Evolutionary conservation across 345 rosid species (phyloP).

Genomic region (Moringa oleifera): DNA sequence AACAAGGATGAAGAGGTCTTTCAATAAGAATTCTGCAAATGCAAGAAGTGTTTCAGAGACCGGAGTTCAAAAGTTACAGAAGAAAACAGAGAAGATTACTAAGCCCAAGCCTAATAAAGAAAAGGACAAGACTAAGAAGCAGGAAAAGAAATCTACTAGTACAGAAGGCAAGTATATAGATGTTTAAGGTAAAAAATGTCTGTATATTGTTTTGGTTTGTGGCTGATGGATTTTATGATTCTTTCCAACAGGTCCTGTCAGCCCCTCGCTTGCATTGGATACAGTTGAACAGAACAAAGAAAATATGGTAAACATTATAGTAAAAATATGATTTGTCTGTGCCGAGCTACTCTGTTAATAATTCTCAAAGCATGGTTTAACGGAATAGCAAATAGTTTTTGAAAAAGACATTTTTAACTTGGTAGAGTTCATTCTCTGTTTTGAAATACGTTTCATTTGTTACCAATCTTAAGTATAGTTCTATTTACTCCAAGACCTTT

Average conservation of each 20-base stretch:
- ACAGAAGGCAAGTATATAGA: conserved; percentile 39
- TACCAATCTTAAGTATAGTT: no score
- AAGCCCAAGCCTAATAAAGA: conserved; percentile 41
- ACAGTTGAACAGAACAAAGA: conserved; percentile 66
- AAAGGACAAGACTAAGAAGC: conserved; percentile 38
- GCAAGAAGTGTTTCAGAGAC: conserved; percentile 36
- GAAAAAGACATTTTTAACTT: no score
- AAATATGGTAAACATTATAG: conserved; percentile 20
- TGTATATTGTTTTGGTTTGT: neutral
- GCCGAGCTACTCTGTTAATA: no score
- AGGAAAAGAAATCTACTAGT: conserved; percentile 34
- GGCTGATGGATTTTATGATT: conserved; percentile 1
- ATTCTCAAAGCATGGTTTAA: no score
- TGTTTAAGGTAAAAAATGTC: neutral
- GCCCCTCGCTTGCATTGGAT: conserved; percentile 27
- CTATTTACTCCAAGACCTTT: no score
- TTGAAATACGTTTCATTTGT: no score
- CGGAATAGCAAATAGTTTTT: no score
- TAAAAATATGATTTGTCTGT: neutral
- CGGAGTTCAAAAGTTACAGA: conserved; percentile 34
- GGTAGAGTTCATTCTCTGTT: no score
- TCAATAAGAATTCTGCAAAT: conserved; percentile 32
- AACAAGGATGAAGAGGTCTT: conserved; percentile 32
- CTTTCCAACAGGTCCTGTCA: conserved; percentile 34
- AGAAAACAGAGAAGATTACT: conserved; percentile 42